Evolutionary conservation across 805 yeast genomes (phyloP), one percentile per base, ranked within the genome.

Genomic region (Jamesozyma gamospora): DNA sequence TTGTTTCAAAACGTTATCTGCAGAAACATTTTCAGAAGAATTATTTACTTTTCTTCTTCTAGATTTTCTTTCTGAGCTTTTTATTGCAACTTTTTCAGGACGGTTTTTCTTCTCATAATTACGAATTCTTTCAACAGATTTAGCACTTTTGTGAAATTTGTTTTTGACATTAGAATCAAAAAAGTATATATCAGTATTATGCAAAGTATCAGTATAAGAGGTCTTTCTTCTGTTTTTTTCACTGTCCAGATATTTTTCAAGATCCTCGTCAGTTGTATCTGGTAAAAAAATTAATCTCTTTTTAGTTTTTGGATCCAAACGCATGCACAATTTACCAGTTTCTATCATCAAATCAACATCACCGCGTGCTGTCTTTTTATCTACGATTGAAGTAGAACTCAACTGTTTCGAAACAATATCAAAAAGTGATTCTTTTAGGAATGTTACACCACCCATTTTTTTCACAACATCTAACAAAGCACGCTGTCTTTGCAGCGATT

Each of bases 321-420:
- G 37, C 5, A 51, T 38, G 2, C 38, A 30, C n/a, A 59, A 28
- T 42, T 53, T 56, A 6, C 45, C 42, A 34, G 46, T 44, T 30
- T 53, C 37, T 3, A 52, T 42, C 49, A 60, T 45, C 28, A 51
- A 36, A 1, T 48, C 45, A 0, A 72, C 60, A 45, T 74, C 80
- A 5, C 70, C 66, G 6, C 53, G 50, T 11, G 74, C 50, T 0
- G 88, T 81, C 38, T 68, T 70, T 27, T 73, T 67, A 47, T 81
- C 88, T 14, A 77, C 35, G 9, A 51, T 37, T 3, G 62, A 63
- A 1, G 56, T 56, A 12, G 71, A 64, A 0, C 69, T 69, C 45
- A 71, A 46, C 14, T 45, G 48, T 3, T 61, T 65, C n/a, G 74
- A 65, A 1, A 78, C 47, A 4, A 51, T 55, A 9, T 60, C 63